Conservation (phyloP, 1,284 basidiomycete species). For the Ustilago loliicola region DNA sequence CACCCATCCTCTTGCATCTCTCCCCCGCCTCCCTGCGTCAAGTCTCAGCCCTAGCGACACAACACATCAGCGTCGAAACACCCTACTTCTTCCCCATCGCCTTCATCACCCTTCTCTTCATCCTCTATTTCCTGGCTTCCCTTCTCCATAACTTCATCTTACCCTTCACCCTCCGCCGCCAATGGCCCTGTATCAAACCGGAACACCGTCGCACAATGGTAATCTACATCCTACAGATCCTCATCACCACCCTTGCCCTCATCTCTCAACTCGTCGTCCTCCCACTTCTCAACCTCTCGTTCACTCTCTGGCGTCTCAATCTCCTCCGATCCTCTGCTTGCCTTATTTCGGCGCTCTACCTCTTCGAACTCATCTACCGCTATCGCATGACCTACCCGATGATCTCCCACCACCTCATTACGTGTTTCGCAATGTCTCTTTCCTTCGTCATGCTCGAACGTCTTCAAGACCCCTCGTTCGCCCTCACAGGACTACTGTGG, state of each 20-base stretch:
- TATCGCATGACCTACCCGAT: constrained; percentile 44
- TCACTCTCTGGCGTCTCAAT: constrained; percentile 23
- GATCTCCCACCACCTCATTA: constrained; percentile 45
- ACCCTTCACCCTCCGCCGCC: constrained; percentile 5
- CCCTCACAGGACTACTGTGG: constrained; percentile 38
- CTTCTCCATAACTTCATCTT: constrained; percentile 24
- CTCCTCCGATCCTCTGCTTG: constrained; percentile 22
- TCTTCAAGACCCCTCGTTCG: constrained; percentile 32
- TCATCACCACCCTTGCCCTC: constrained; percentile 30
- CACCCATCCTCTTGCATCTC: constrained; percentile 22
- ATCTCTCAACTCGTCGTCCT: constrained; percentile 22
- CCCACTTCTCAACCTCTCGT: constrained; percentile 18
- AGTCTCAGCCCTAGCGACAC: constrained; percentile 4
- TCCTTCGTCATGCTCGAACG: constrained; percentile 35
- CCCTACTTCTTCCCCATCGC: constrained; percentile 19
- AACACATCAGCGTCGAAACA: constrained; percentile 13
- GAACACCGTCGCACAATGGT: constrained; percentile 39
- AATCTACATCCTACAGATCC: constrained; percentile 31
- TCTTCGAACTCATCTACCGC: constrained; percentile 54
- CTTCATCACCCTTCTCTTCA: constrained; percentile 28
- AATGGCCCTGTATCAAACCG: constrained; percentile 22
- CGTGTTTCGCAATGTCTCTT: constrained; percentile 41
- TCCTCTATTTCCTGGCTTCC: constrained; percentile 24
- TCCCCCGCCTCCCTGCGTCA: constrained; percentile 11
- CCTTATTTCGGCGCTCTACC: constrained; percentile 39